Evolutionary conservation across 208 protist genomes (phyloP), one percentile per base, ranked within the genome.

Genomic region (Leishmania mexicana): DNA sequence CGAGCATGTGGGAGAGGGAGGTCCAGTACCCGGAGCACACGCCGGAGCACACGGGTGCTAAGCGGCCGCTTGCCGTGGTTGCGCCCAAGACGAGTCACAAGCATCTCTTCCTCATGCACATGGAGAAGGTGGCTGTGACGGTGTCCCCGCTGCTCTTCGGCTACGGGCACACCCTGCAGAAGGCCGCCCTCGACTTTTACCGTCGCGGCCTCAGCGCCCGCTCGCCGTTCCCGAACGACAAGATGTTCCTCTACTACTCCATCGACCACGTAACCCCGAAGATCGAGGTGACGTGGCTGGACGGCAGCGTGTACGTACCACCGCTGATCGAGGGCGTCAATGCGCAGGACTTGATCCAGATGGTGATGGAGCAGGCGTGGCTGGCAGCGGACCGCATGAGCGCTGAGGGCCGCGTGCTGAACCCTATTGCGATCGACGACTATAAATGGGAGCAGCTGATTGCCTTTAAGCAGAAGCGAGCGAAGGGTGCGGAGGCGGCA

Each of bases 281-380:
- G 71, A 94, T 98, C 74, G 95, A 98, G 72, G 93, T 98, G 74
- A 95, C 91, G 28, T 98, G 95, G 94, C 88, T 97, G 35, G 92
- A 98, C 76, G 95, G 93, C 24, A 94, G 85, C n/a, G 87, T 85
- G 31, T 98, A 98, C 82, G 83, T 87, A 35, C 95, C 95, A 35
- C 95, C 95, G 31, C 82, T 98, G 60, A 89, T 98, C 81, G 95
- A 98, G 81, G 94, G 93, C 28, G 87, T 91, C 42, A 90, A 54
- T 31, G 76, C 93, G 79, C 94, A 97, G 77, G 92, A 96, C 73
- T 51, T 98, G 19, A 96, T 97, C 80, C 95, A 98, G 83, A 97
- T 95, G 92, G 91, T 98, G 64, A 98, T 98, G 95, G 95, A 98
- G 86, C 87, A 95, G 88, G 93, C 93, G 40, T 98, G 93, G 93